phyloP scores from a whole-genome alignment of 192 early-diverging fungal species.

The Coemansia sp. region DNA sequence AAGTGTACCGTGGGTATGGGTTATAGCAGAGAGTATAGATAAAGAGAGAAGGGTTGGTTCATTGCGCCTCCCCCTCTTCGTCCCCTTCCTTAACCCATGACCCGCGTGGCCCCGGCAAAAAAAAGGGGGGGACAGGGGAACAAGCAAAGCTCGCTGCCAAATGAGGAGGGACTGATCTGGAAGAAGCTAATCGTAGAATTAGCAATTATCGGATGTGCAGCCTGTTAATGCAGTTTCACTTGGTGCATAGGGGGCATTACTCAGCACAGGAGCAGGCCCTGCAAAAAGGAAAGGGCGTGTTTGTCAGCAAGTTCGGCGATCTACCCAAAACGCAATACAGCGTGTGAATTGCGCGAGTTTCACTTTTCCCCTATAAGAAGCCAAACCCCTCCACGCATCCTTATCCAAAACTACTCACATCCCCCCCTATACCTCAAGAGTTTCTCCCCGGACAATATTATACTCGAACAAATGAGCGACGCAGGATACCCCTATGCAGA shows the following conservation, averaged over 20 bases:
- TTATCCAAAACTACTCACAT: neutral
- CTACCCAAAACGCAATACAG: neutral
- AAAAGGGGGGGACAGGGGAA: too few relatives aligned
- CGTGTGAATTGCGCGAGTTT: neutral
- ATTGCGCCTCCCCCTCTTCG: neutral
- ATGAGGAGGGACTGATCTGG: too few relatives aligned
- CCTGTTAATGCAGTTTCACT: neutral
- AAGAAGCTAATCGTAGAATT: neutral
- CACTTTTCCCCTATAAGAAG: neutral
- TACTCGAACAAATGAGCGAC: conserved; percentile 11
- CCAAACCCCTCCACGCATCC: neutral
- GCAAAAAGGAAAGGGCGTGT: neutral
- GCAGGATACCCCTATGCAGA: conserved; percentile 22
- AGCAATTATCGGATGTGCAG: neutral
- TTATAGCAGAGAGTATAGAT: neutral
- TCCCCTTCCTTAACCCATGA: neutral
- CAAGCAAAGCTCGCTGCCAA: neutral
- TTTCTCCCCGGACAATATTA: too few relatives aligned
- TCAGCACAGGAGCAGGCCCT: too few relatives aligned
- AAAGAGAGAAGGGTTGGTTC: neutral
- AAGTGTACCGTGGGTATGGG: neutral
- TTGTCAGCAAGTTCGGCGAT: neutral
- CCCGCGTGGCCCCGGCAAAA: neutral
- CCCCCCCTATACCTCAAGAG: too few relatives aligned
- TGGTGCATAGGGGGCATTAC: too few relatives aligned